Evolutionary conservation across 2,329 filamentous ascomycete genomes (phyloP).

Genomic region (Ophiocordyceps robertsii): DNA sequence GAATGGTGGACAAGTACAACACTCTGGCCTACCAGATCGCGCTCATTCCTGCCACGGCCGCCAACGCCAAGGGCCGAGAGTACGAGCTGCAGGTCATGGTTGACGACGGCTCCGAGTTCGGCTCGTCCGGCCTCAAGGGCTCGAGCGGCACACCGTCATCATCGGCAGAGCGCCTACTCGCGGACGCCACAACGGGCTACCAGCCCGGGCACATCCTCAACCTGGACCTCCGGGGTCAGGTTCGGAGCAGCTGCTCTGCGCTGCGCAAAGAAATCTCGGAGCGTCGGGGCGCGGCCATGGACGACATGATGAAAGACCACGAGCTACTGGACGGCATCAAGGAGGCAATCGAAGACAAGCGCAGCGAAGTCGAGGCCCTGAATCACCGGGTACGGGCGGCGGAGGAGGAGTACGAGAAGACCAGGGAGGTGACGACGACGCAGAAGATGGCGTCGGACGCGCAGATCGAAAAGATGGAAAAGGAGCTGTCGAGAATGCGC

Average conservation of each 20-base stretch:
- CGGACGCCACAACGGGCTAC: conserved; percentile 74
- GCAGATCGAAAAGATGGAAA: conserved; percentile 98
- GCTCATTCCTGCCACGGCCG: conserved; percentile 71
- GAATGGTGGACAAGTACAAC: conserved; percentile 82
- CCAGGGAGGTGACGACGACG: conserved; percentile 71
- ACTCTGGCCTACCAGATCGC: conserved; percentile 87
- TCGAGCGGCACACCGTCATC: conserved; percentile 19
- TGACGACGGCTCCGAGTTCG: conserved; percentile 66
- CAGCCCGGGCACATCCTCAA: conserved; percentile 81
- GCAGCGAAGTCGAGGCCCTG: conserved; percentile 80
- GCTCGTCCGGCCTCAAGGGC: conserved; percentile 41
- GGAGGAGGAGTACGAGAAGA: conserved; percentile 87
- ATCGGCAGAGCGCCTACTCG: conserved; percentile 61
- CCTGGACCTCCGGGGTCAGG: conserved; percentile 69
- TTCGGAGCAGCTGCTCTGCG: conserved; percentile 64
- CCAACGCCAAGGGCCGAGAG: conserved; percentile 71
- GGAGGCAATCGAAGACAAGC: conserved; percentile 93
- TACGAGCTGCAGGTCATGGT: conserved; percentile 79
- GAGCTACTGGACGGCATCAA: conserved; percentile 89
- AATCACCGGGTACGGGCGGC: conserved; percentile 79
- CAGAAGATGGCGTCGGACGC: conserved; percentile 82
- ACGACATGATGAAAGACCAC: conserved; percentile 87
- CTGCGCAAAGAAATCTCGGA: conserved; percentile 90
- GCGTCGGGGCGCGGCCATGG: conserved; percentile 65
- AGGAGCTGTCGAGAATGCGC: conserved; percentile 89